A percentile compares a stretch with the other conserved stretches of the same genome.
These are phyloP conservation scores for Fusarium oligoseptatum DNA, from an alignment of 2,329 filamentous ascomycete genomes.

Conservation along the genomic window DNA sequence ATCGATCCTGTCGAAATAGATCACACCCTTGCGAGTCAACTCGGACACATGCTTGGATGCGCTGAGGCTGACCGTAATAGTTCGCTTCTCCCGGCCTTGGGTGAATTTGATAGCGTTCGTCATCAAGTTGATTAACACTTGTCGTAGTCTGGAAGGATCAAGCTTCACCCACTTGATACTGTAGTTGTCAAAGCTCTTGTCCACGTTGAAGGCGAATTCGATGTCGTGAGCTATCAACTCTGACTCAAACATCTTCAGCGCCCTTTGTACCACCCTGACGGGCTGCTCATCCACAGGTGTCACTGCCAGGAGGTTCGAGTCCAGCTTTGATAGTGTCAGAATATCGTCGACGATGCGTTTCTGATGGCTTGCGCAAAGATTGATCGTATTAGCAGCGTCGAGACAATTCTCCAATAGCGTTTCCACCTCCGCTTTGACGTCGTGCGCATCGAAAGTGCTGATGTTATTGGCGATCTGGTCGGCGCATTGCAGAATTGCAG, in stretches of 20 bases:
- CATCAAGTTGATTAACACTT: conserved; percentile 83
- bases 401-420: conserved; percentile 68
- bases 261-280: conserved; percentile 74
- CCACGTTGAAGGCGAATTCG: conserved; percentile 75
- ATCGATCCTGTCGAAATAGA: conserved; percentile 63
- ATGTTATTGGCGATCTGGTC: conserved; percentile 75
- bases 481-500: conserved; percentile 80
- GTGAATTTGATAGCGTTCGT: conserved; percentile 76
- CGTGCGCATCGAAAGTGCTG: conserved; percentile 55
- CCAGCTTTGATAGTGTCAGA: conserved; percentile 76
- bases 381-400: conserved; percentile 85
- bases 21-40: conserved; percentile 55
- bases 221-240: conserved; percentile 81
- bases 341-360: conserved; percentile 79
- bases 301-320: conserved; percentile 77
- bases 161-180: conserved; percentile 79
- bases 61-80: conserved; percentile 74
- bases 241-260: conserved; percentile 83
- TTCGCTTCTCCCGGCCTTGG: conserved; percentile 68
- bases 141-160: conserved; percentile 80
- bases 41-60: conserved; percentile 68
- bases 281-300: conserved; percentile 79
- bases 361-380: conserved; percentile 83
- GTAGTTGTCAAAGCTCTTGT: conserved; percentile 74
- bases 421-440: conserved; percentile 60